Conservation (phyloP, 2,329 filamentous ascomycete species). For the Ophiocordyceps australis region DNA sequence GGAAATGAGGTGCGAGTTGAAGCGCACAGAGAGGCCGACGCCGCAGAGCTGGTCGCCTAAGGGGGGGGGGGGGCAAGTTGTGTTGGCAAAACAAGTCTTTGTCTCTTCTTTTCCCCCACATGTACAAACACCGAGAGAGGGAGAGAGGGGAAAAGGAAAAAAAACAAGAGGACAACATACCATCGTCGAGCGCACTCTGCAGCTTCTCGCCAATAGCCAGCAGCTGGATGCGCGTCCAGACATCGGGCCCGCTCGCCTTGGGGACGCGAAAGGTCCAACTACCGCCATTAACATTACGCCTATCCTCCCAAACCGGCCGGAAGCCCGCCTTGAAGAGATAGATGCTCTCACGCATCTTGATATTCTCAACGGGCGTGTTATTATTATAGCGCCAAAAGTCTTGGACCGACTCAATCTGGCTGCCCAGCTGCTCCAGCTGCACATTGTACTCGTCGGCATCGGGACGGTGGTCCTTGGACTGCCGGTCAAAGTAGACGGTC, state of each 20-base stretch:
- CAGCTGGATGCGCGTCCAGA: conserved; percentile 69
- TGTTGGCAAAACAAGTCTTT: too few relatives aligned
- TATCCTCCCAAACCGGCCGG: conserved; percentile 67
- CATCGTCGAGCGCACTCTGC: conserved; percentile 52
- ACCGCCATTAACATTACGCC: conserved; percentile 69
- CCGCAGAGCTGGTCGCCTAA: conserved; percentile 77
- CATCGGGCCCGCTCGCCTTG: conserved; percentile 53
- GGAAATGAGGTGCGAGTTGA: conserved; percentile 75
- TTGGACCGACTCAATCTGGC: conserved; percentile 60
- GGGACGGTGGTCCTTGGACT: conserved; percentile 24
- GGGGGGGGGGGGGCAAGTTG: neutral
- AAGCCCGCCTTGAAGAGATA: conserved; percentile 69
- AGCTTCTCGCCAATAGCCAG: conserved; percentile 71
- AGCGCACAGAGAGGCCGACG: conserved; percentile 70
- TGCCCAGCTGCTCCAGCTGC: conserved; percentile 42
- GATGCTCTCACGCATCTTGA: conserved; percentile 60
- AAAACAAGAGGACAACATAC: conserved; percentile 28
- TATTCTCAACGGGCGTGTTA: conserved; percentile 58
- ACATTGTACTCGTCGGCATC: conserved; percentile 28
- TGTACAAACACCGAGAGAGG: too few relatives aligned
- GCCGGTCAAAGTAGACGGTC: conserved; percentile 49
- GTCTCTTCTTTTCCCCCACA: too few relatives aligned
- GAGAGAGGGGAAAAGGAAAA: neutral
- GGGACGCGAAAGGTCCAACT: conserved; percentile 86
- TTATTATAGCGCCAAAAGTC: conserved; percentile 76